A percentile compares a stretch with the other conserved stretches of the same genome.
phyloP scores from a whole-genome alignment of 176 grass and related monocot species.

The Aegilops umbellulata region DNA sequence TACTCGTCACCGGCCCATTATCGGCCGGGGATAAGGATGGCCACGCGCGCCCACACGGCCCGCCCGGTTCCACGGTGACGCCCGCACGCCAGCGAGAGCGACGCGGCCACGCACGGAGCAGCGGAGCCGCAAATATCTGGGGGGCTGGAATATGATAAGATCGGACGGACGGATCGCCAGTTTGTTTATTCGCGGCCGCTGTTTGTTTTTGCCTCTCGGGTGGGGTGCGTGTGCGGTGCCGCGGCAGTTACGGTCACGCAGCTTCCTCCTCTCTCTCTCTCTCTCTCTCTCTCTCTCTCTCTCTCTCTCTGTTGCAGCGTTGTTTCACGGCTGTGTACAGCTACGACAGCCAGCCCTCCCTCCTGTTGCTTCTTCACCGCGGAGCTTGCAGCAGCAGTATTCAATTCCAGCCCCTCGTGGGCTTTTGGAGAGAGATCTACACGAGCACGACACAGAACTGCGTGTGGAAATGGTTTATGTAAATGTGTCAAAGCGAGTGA shows the following conservation, averaged over 20 bases:
- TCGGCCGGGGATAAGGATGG: background rate
- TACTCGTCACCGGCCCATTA: background rate
- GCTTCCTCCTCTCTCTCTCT: background rate
- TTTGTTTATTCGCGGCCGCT: background rate
- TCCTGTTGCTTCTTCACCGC: background rate
- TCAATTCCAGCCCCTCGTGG: background rate
- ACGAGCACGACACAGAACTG: too few species aligned
- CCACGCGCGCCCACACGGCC: background rate
- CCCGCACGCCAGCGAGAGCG: too few species aligned
- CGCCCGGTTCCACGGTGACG: background rate
- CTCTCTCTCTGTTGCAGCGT: background rate
- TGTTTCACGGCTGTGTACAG: conserved; percentile 1
- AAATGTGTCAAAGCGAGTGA: too few species aligned
- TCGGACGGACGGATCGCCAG: too few species aligned
- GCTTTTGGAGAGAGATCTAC: background rate
- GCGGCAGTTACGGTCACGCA: background rate
- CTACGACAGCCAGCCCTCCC: background rate
- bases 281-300: too few species aligned
- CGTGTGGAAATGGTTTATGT: too few species aligned
- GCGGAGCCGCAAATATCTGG: background rate
- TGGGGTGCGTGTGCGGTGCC: too few species aligned
- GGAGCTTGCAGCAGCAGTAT: background rate
- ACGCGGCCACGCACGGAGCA: background rate
- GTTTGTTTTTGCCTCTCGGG: background rate
- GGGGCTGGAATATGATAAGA: too few species aligned